Conservation (phyloP, 495 filamentous ascomycete genomes). For the Daldinia decipiens region DNA sequence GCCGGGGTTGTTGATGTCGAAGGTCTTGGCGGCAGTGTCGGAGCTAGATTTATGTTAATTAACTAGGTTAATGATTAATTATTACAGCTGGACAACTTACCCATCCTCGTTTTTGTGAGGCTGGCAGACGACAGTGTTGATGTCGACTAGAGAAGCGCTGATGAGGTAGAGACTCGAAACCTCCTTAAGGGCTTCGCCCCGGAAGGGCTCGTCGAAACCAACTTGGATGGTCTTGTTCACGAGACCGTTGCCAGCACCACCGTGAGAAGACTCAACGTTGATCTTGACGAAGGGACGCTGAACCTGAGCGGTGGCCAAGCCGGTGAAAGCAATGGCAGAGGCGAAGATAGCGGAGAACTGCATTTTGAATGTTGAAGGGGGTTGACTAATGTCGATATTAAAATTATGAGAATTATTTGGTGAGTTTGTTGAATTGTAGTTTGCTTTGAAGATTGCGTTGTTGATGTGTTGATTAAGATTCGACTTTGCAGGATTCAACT, state of each 20-base stretch:
- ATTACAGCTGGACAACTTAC: conserved; percentile 10
- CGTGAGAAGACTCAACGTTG: conserved; percentile 33
- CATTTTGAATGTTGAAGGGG: conserved; percentile 33
- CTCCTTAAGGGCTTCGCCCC: conserved; percentile 7
- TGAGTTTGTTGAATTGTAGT: conserved; percentile 16
- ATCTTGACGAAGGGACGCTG: conserved; percentile 4
- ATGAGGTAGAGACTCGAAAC: conserved; percentile 40
- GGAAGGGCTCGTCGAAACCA: background rate
- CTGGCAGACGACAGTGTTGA: conserved; percentile 20
- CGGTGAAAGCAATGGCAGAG: conserved; percentile 29
- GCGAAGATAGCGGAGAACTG: conserved; percentile 31
- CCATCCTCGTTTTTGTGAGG: conserved; percentile 13
- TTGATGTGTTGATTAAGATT: conserved; percentile 29
- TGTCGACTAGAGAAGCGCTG: background rate
- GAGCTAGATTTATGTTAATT: conserved; percentile 8
- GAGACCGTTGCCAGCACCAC: conserved; percentile 28
- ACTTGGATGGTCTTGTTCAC: conserved; percentile 27
- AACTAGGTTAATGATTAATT: background rate
- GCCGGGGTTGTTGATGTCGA: conserved; percentile 19
- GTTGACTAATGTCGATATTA: conserved; percentile 21
- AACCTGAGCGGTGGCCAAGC: conserved; percentile 18
- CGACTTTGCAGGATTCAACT: conserved; percentile 14
- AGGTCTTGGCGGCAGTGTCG: conserved; percentile 12
- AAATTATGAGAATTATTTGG: conserved; percentile 10
- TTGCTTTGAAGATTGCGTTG: conserved; percentile 21